These are phyloP conservation scores for Sporothrix humicola DNA, from an alignment of 2,329 filamentous ascomycete genomes.

Conservation along the genomic window DNA sequence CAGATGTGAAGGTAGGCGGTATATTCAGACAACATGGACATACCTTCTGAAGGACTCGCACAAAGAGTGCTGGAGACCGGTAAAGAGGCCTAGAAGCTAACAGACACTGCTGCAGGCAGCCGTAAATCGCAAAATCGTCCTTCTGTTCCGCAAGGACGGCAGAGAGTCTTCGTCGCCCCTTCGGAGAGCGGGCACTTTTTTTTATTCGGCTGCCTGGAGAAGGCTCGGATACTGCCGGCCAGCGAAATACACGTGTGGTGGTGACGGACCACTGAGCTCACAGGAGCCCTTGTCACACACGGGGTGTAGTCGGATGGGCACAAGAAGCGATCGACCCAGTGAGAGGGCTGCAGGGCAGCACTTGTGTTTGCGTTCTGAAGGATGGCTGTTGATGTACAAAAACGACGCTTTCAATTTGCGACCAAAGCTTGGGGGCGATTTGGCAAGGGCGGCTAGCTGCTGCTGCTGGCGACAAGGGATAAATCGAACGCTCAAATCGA, in stretches of 20 bases:
- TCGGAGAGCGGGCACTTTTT: constrained; percentile 14
- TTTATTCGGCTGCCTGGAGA: constrained; percentile 35
- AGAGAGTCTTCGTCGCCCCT: neutral
- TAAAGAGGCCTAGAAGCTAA: neutral
- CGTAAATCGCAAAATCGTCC: constrained; percentile 17
- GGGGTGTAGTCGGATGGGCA: neutral
- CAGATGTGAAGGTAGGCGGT: neutral
- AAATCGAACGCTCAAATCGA: neutral
- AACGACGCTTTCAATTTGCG: neutral
- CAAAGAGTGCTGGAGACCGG: neutral
- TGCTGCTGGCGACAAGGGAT: constrained; percentile 1
- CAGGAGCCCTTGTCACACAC: constrained; percentile 16
- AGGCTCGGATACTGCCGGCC: constrained; percentile 25
- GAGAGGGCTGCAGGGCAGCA: neutral
- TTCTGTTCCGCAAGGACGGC: neutral
- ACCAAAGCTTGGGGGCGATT: neutral
- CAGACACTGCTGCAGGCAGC: constrained; percentile 29
- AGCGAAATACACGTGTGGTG: neutral
- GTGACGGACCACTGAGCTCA: constrained; percentile 24
- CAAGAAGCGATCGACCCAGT: neutral
- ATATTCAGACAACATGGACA: constrained; percentile 8
- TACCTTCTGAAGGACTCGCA: constrained; percentile 14
- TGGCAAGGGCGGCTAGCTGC: constrained; percentile 3
- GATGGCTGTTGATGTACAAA: constrained; percentile 12
- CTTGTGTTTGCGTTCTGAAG: neutral